Evolutionary conservation across 108 stramenopile genomes (phyloP), one percentile per base, ranked within the genome.

Genomic region (Craspedostauros australis): DNA sequence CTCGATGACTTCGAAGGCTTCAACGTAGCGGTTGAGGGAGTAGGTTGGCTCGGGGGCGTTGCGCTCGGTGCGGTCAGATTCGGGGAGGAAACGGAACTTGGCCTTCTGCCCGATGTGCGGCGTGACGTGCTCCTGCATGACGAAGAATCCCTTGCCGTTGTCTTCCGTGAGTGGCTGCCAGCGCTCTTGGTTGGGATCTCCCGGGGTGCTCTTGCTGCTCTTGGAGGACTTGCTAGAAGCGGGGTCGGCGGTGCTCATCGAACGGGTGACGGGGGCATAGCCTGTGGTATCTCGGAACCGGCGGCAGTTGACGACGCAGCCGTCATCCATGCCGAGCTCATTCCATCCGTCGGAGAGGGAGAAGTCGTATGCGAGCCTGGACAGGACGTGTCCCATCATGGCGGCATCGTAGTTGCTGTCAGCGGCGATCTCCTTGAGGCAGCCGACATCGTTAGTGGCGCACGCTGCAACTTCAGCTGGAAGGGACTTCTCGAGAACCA

Each of bases 131-230:
- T 66, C 30, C 39, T 66, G 64, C 3, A 25, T 37, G 6, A 8
- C 26, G 6, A 54, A 53, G 49, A 32, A 66, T 11, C 64, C 64
- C 29, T 12, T 12, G 6, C 44, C 44, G 33, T 57, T 66, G 14
- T 48, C 47, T 21, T 66, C 64, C 8, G 58, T 40, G 5, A 66
- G 56, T 11, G 64, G 64, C 26, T 54, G 11, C 64, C 64, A 66
- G 42, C n/a, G n/a, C n/a, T n/a, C n/a, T n/a, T n/a, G n/a, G n/a
- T n/a, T n/a, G n/a, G n/a, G n/a, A n/a, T n/a, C n/a, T n/a, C n/a
- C n/a, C n/a, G n/a, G n/a, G n/a, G n/a, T n/a, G n/a, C n/a, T n/a
- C n/a, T n/a, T n/a, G n/a, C n/a, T n/a, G n/a, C n/a, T n/a, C n/a
- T n/a, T n/a, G n/a, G n/a, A n/a, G n/a, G n/a, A n/a, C n/a, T n/a